Conservation (phyloP, 495 filamentous ascomycete species). For the Trichoderma erinaceum region DNA sequence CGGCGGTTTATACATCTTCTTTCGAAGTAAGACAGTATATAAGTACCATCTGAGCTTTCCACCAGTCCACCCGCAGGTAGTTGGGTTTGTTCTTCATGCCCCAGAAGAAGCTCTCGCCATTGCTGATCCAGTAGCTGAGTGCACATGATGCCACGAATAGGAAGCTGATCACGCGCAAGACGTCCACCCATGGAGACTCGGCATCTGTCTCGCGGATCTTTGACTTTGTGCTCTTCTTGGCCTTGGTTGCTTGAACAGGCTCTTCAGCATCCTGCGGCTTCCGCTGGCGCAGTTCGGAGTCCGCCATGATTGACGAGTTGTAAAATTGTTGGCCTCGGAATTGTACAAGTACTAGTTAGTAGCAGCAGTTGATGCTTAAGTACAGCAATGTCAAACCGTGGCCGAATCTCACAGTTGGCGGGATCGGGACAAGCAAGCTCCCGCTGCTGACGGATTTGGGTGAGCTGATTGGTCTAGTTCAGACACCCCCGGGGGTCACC, state of each 20-base stretch:
- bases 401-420: background rate
- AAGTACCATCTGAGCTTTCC: slow-evolving; percentile 59
- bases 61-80: slow-evolving; percentile 54
- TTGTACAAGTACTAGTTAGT: background rate
- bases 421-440: slow-evolving; percentile 1
- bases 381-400: background rate
- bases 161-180: slow-evolving; percentile 66
- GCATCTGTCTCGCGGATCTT: slow-evolving; percentile 34
- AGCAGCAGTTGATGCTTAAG: background rate
- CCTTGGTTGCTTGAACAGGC: slow-evolving; percentile 19
- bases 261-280: slow-evolving; percentile 19
- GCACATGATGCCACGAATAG: slow-evolving; percentile 61
- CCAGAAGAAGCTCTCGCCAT: slow-evolving; percentile 55
- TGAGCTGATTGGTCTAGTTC: background rate
- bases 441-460: background rate
- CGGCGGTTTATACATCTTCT: background rate
- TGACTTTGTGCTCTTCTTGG: slow-evolving; percentile 18
- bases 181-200: slow-evolving; percentile 53
- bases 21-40: background rate
- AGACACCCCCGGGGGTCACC: background rate
- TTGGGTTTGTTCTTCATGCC: slow-evolving; percentile 56
- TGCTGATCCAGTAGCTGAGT: slow-evolving; percentile 75
- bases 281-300: slow-evolving; percentile 26
- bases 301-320: slow-evolving; percentile 21
- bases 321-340: background rate